Conservation (phyloP, 2,329 filamentous ascomycete species). For the Helotiales sp. region DNA sequence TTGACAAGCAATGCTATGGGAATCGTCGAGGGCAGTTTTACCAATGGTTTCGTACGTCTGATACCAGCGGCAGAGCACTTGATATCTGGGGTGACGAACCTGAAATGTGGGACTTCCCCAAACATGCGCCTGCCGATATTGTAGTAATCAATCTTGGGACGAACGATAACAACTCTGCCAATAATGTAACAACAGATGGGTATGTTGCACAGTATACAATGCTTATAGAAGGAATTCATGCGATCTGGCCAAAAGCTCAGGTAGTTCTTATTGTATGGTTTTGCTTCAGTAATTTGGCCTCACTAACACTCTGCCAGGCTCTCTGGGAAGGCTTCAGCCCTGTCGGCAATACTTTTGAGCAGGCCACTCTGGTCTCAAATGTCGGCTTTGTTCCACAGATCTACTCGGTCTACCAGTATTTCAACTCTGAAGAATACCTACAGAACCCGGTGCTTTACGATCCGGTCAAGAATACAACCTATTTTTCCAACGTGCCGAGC, state of each 20-base stretch:
- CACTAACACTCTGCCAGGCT: slow-evolving; percentile 36
- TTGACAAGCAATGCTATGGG: slow-evolving; percentile 56
- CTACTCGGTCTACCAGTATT: slow-evolving; percentile 50
- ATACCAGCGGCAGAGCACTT: slow-evolving; percentile 40
- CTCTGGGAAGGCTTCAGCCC: slow-evolving; percentile 56
- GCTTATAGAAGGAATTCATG: slow-evolving; percentile 48
- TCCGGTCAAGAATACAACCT: slow-evolving; percentile 40
- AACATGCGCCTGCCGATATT: slow-evolving; percentile 43
- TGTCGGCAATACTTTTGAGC: slow-evolving; percentile 49
- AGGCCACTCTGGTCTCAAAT: slow-evolving; percentile 35
- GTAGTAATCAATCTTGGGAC: slow-evolving; percentile 49
- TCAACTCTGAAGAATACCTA: slow-evolving; percentile 47
- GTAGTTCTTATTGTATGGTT: slow-evolving; percentile 46
- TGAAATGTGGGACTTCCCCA: slow-evolving; percentile 46
- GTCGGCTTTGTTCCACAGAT: slow-evolving; percentile 51
- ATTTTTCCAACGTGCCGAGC: slow-evolving; percentile 32
- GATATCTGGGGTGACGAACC: slow-evolving; percentile 39
- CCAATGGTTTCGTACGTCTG: slow-evolving; percentile 58
- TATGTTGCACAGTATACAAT: slow-evolving; percentile 45
- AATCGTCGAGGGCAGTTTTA: slow-evolving; percentile 49
- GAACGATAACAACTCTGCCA: slow-evolving; percentile 45
- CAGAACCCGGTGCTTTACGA: slow-evolving; percentile 42
- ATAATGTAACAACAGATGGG: slow-evolving; percentile 39
- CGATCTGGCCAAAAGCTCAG: slow-evolving; percentile 46
- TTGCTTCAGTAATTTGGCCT: slow-evolving; percentile 35